Base-by-base conservation (phyloP, 805 yeast genomes). In the Pichia exigua region DNA sequence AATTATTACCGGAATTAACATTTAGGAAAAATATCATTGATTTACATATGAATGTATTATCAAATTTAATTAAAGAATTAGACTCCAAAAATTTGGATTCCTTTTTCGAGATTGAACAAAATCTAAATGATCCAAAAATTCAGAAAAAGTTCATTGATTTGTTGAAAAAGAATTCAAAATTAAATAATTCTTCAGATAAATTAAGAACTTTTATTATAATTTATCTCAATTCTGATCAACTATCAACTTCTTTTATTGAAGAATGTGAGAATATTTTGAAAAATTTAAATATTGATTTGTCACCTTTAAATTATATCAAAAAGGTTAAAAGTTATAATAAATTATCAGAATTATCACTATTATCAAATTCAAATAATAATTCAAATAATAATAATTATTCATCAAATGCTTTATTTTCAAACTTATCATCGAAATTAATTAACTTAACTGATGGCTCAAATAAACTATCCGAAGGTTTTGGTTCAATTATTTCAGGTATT, bases 21-120 rank as follows among this genome's bases (percentile, higher is more conserved):
- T 87, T 89, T 8, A 80, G 95, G 60, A 94, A 94, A 66, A 75
- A 82, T 49, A 81, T 89, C 32, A 84, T 94, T 59, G 99, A 94
- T 70, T 87, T 88, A 83, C 99, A 94, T 70, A 92, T 94, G 96
- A 90, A 88, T 61, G 91, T 94, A 26, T 80, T 95, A 55, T 87
- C 97, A 11, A 79, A 90, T 20, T 72, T 94, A 48, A 77, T 94
- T 54, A 82, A 83, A 62, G 89, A 90, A 58, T 74, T 94, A 54
- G 94, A 92, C 61, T 82, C 85, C n/a, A 85, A 92, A 57, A 83
- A 84, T 18, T 75, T 94, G 59, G 99, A 95, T 62, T 82, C 90
- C 51, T 86, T 91, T 59, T 94, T 92, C 66, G 98, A 94, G 69
- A 82, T 94, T 54, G 99, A 94, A 70, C 97, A 92, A 65, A 84